Conservation (phyloP, 768 basidiomycete genomes). For the Hypholoma fasciculare region DNA sequence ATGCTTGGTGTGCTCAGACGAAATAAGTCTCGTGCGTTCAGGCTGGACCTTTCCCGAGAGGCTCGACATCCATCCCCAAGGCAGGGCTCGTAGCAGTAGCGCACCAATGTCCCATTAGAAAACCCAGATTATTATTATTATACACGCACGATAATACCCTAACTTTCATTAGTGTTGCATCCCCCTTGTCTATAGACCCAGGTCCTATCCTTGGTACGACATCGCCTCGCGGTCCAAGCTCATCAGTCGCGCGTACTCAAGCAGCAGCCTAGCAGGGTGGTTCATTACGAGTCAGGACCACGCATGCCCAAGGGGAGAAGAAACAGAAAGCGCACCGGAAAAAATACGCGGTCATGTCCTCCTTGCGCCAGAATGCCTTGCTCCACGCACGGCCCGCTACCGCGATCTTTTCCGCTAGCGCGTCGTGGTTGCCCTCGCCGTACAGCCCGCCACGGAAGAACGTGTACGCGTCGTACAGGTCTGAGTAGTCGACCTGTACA, state of each 20-base stretch:
- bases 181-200: no score
- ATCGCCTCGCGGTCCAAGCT: conserved; percentile 41
- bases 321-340: conserved; percentile 39
- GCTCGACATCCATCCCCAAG: no score
- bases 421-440: conserved; percentile 57
- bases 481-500: conserved; percentile 58
- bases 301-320: not conserved
- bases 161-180: no score
- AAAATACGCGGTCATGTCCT: conserved; percentile 59
- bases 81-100: no score
- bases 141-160: no score
- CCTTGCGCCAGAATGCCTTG: conserved; percentile 50
- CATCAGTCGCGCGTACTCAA: conserved; percentile 50
- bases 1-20: no score
- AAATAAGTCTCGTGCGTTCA: no score
- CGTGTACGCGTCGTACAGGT: conserved; percentile 66
- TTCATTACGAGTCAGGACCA: not conserved
- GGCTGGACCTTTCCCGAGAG: no score
- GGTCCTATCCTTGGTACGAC: conserved; percentile 19
- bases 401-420: conserved; percentile 54
- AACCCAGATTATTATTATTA: no score
- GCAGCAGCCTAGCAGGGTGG: conserved; percentile 16
- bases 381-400: conserved; percentile 56
- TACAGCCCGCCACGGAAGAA: conserved; percentile 69
- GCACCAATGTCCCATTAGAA: no score